Evolutionary conservation across 257 asterid species (phyloP), one percentile per base, ranked within the genome.

Genomic region (Salvia miltiorrhiza): DNA sequence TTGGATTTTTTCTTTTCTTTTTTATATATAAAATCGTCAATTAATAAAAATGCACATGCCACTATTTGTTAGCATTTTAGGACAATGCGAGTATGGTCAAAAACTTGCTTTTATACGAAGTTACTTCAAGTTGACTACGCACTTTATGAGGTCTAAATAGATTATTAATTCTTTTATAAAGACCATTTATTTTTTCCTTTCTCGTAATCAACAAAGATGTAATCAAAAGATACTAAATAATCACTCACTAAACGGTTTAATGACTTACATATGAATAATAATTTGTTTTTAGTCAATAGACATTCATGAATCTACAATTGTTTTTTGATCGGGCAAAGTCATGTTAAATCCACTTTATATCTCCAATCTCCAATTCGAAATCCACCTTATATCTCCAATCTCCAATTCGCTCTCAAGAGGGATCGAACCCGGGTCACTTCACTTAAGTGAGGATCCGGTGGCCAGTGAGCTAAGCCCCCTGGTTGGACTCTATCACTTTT

Each of bases 61-160:
- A n/a, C 53, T 40, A 11, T 14, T 56, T 49, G 13, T 40, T 37
- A 23, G 55, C 60, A n/a, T 39, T 62, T 41, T 28, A 2, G 23
- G 41, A 35, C 54, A 14, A 16, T 74, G 54, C 4, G 48, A 45
- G 14, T 37, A 49, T 13, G 32, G 70, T 75, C 83, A 71, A 60
- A 40, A 59, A 59, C 37, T 79, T 71, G 70, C 79, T 77, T 73
- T 30, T 41, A 24, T 24, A 17, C 63, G 67, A 82, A 79, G 84
- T 63, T 65, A 75, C 74, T 74, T 74, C 71, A 33, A 63, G 71
- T 41, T 44, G 32, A 67, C 47, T 24, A 23, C 9, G 76, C 61
- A 39, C 14, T 59, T 40, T 11, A 4, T 21, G 17, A 54, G 58
- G 66, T 37, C 21, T 21, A 5, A 9, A n/a, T 12, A 21, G 1